Base-by-base conservation (phyloP, 108 stramenopile species). In the Cyclotella baltica region DNA sequence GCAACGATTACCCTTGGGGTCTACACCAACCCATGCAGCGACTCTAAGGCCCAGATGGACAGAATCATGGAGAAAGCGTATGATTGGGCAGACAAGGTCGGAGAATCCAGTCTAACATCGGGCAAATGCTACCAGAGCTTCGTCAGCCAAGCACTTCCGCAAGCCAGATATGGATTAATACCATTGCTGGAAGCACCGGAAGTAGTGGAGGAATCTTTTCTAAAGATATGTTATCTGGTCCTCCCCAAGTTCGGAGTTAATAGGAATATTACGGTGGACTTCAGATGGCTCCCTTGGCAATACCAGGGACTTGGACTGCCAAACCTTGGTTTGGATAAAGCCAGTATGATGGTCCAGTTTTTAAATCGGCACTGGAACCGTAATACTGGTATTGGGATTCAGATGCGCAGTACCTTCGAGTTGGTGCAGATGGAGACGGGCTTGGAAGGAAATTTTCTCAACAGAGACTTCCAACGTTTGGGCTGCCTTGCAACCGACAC, bases 271-370 rank as follows among this genome's bases (percentile, higher is more conserved):
- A 64, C 62, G 2, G 3, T 8, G 62, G 62, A 25, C 5, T 64
- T 34, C n/a, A 9, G 35, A 9, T 38, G 20, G 65, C 25, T 67
- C 5, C 47, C 65, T 3, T 18, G 11, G 11, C 11, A 28, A 11
- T 67, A 48, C 20, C 65, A 67, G 20, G 65, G 65, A 5, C 47
- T 67, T 3, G 65, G 65, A 4, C n/a, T 67, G 29, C 65, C 65
- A 4, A 73, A 73, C 37, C 30, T 63, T 16, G 29, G 15, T 3
- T 19, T 63, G 3, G 19, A 61, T 1, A 50, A 31, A 6, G 30
- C 64, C 0, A 33, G 62, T 0, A 8, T 25, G 34, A 43, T 28
- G 18, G 15, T 74, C 0, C 1, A 1, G 0, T 55, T 37, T 4
- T 9, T 74, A 19, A 50, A 52, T 33, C 11, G 62, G 23, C 30